Evolutionary conservation across 257 asterid species (phyloP).

Genomic region (Solanum chilense): DNA sequence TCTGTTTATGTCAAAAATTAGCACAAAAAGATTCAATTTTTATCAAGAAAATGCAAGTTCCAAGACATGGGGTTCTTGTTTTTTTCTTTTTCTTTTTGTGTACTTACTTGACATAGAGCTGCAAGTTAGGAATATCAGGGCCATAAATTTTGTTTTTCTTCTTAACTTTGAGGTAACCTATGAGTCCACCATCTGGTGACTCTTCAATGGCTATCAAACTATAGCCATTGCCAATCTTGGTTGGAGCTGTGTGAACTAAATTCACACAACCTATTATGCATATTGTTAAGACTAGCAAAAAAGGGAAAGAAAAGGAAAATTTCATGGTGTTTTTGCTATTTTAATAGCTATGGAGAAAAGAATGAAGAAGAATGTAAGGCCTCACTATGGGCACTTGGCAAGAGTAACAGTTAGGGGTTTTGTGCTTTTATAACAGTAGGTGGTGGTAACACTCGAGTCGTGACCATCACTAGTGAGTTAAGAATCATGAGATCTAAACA

Average conservation of each 20-base stretch:
- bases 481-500: background rate
- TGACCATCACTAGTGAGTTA: background rate
- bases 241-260: slow-evolving; percentile 14
- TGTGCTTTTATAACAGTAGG: background rate
- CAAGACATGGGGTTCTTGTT: background rate
- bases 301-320: slow-evolving; percentile 6
- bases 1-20: background rate
- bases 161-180: slow-evolving; percentile 74
- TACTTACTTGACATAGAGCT: slow-evolving; percentile 79
- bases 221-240: slow-evolving; percentile 79
- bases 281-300: slow-evolving; percentile 6
- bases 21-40: slow-evolving; percentile 5
- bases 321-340: slow-evolving; percentile 6
- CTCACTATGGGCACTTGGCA: background rate
- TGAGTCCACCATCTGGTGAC: slow-evolving; percentile 60
- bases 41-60: background rate
- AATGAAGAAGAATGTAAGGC: background rate
- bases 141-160: slow-evolving; percentile 62
- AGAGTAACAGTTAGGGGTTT: background rate
- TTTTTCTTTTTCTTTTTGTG: background rate
- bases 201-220: slow-evolving; percentile 54
- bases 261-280: slow-evolving; percentile 3
- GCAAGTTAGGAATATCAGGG: slow-evolving; percentile 70
- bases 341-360: background rate
- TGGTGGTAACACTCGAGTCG: background rate